Conservation (phyloP, 1,139 yeast genomes). For the Saccharomyces uvarum region DNA sequence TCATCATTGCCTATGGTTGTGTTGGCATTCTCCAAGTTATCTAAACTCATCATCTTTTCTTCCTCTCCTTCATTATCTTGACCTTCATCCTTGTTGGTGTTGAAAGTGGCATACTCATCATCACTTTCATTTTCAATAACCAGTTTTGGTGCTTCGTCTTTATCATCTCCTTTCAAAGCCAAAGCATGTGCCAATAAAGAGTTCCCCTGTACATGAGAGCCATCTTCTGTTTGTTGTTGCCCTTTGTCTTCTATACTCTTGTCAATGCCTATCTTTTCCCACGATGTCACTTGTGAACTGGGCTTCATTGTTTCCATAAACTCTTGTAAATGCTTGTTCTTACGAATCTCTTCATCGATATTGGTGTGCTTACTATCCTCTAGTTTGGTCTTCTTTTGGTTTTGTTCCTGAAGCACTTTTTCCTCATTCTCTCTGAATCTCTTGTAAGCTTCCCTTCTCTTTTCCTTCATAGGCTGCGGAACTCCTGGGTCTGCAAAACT, state of each 20-base stretch:
- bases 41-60: constrained; percentile 32
- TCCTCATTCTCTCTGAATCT: constrained; percentile 51
- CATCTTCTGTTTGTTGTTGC: constrained; percentile 11
- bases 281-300: constrained; percentile 36
- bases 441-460: constrained; percentile 48
- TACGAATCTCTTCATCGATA: constrained; percentile 52
- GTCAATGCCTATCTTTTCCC: constrained; percentile 41
- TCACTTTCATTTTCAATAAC: constrained; percentile 49
- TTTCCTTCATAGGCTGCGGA: constrained; percentile 65
- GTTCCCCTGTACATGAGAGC: constrained; percentile 24
- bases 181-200: constrained; percentile 35
- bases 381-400: constrained; percentile 28
- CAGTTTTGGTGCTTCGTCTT: constrained; percentile 26
- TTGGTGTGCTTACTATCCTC: constrained; percentile 28
- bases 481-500: constrained; percentile 75
- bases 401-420: constrained; percentile 37
- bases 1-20: constrained; percentile 17
- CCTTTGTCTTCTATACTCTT: constrained; percentile 16
- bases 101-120: constrained; percentile 57
- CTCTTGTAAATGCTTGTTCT: constrained; percentile 66
- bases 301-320: constrained; percentile 81
- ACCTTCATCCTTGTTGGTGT: constrained; percentile 26
- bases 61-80: constrained; percentile 28
- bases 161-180: constrained; percentile 30
- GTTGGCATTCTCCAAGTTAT: constrained; percentile 11